Evolutionary conservation across 2,329 filamentous ascomycete genomes (phyloP).

Genomic region (Nannizziopsis barbatae): DNA sequence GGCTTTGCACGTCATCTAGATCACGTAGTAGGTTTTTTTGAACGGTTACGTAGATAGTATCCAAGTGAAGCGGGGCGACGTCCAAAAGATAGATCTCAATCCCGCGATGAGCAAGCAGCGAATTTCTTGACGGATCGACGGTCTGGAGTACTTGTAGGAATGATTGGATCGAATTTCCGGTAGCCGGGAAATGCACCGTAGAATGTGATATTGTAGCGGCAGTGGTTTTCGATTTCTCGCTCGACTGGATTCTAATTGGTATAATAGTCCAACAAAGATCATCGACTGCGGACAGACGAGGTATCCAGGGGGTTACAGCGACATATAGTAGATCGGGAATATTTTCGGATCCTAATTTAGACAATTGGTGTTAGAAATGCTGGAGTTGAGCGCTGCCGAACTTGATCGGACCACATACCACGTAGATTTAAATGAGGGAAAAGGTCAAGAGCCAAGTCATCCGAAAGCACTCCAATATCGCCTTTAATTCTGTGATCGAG

Average conservation of each 20-base stretch:
- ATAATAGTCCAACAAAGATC: constrained; percentile 74
- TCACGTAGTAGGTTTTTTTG: constrained; percentile 70
- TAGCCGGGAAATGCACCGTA: constrained; percentile 62
- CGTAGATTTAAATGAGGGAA: constrained; percentile 51
- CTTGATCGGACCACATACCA: constrained; percentile 26
- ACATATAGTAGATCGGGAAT: constrained; percentile 32
- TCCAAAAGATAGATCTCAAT: constrained; percentile 78
- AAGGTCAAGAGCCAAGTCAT: constrained; percentile 72
- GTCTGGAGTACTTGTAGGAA: constrained; percentile 65
- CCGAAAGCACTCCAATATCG: constrained; percentile 74
- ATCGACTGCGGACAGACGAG: constrained; percentile 37
- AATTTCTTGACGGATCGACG: constrained; percentile 62
- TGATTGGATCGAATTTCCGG: constrained; percentile 65
- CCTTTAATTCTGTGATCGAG: constrained; percentile 77
- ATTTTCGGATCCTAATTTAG: constrained; percentile 15
- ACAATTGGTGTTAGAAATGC: constrained; percentile 1
- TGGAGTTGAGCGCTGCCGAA: constrained; percentile 1
- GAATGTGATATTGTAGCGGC: constrained; percentile 53
- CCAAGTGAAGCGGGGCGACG: constrained; percentile 65
- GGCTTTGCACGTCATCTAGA: constrained; percentile 71
- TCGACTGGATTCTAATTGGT: constrained; percentile 50
- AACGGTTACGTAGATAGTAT: constrained; percentile 76
- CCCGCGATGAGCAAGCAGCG: constrained; percentile 59
- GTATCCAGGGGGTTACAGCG: constrained; percentile 38
- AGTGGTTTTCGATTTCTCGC: constrained; percentile 41